Percentiles rank a stretch among this genome's conserved stretches.
Conservation (phyloP, 1,284 basidiomycete species). For the Pterula multifida region DNA sequence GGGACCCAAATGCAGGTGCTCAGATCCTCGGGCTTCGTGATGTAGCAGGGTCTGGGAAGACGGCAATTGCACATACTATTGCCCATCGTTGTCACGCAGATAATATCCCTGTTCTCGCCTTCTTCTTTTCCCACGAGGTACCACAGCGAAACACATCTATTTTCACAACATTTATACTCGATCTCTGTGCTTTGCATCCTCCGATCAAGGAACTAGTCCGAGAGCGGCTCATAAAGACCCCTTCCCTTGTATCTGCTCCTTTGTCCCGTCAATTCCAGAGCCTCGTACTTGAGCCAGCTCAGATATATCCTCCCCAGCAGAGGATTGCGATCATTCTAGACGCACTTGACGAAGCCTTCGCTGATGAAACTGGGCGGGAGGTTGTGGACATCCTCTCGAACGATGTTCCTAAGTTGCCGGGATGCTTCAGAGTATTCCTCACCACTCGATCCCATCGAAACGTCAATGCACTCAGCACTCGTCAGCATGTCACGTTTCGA, state of each 20-base stretch:
- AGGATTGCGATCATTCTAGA: conserved; percentile 10
- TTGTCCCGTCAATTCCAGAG: background rate
- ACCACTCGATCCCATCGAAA: background rate
- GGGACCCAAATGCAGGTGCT: background rate
- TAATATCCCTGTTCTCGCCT: background rate
- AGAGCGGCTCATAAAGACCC: background rate
- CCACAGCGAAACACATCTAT: conserved; percentile 1
- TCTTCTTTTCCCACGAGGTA: background rate
- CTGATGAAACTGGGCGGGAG: background rate
- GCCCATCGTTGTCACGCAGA: background rate
- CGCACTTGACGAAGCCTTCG: background rate
- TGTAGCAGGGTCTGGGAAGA: background rate
- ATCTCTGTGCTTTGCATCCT: background rate
- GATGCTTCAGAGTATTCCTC: background rate
- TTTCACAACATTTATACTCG: background rate
- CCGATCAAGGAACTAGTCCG: background rate
- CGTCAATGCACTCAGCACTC: conserved; percentile 4
- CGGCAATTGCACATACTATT: background rate
- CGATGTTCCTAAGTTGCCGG: background rate
- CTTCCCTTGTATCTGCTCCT: background rate
- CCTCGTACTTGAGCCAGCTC: conserved; percentile 6
- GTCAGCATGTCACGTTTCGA: background rate
- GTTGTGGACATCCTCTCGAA: background rate
- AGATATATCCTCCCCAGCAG: conserved; percentile 12
- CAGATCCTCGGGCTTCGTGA: conserved; percentile 1